Conservation (phyloP, 2,329 filamentous ascomycete species). For the Acephala macrosclerotiorum region DNA sequence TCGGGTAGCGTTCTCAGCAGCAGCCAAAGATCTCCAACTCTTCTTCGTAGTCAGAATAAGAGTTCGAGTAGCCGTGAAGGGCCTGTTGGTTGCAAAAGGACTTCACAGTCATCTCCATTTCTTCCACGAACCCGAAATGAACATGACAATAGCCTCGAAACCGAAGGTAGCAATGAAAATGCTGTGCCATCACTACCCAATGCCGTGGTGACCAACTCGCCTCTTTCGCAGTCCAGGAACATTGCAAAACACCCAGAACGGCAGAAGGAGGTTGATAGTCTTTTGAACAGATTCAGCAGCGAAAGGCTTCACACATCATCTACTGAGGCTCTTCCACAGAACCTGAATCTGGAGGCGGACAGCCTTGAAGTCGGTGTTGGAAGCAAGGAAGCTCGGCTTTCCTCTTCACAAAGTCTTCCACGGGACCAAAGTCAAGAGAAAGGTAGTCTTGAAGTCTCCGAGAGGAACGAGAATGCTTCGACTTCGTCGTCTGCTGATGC, state of each 20-base stretch:
- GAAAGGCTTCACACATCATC: neutral
- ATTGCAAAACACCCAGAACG: no score
- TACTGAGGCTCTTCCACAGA: neutral
- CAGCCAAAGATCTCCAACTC: neutral
- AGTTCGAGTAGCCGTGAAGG: neutral
- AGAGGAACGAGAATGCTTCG: neutral
- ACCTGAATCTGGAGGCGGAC: neutral
- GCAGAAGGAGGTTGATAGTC: no score
- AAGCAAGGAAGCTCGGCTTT: neutral
- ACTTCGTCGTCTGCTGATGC: neutral
- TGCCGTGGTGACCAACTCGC: neutral
- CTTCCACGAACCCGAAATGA: neutral
- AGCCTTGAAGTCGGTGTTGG: neutral
- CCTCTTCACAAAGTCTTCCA: neutral
- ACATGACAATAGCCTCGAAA: neutral
- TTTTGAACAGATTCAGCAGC: neutral
- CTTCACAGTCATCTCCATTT: neutral
- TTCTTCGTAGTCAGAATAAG: neutral
- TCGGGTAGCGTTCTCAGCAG: neutral
- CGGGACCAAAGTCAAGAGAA: neutral
- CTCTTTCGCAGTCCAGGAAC: no score
- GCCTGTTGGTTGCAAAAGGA: neutral
- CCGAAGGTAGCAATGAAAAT: neutral
- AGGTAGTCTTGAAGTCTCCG: neutral
- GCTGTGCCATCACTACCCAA: neutral